A percentile compares a stretch with the other conserved stretches of the same genome.
Evolutionary conservation across 2,329 filamentous ascomycete genomes (phyloP).

Genomic region (Phoma sp.): DNA sequence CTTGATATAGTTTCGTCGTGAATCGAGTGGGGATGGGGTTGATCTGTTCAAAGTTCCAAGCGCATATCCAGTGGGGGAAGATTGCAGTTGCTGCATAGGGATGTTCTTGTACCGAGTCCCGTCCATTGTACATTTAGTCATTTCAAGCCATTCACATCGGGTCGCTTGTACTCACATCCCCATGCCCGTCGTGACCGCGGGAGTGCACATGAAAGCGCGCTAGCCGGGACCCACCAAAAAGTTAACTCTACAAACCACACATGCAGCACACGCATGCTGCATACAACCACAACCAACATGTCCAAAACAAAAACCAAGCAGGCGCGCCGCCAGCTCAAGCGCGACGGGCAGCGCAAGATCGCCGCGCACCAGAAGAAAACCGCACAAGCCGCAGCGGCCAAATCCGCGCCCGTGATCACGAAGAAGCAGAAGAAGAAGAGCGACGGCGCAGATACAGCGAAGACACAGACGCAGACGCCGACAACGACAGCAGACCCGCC

Average conservation of each 20-base stretch:
- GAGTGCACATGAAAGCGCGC: conserved; percentile 8
- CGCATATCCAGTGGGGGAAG: conserved; percentile 27
- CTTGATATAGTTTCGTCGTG: conserved; percentile 70
- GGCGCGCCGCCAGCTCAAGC: conserved; percentile 43
- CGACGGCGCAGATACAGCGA: not conserved
- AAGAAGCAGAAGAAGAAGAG: conserved; percentile 20
- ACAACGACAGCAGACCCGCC: too few relatives aligned
- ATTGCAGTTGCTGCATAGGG: conserved; percentile 28
- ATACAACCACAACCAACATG: conserved; percentile 28
- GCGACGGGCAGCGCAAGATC: conserved; percentile 39
- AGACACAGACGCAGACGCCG: not conserved
- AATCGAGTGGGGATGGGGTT: conserved; percentile 14
- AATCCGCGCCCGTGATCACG: conserved; percentile 15
- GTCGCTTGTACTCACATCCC: conserved; percentile 6
- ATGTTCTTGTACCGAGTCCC: conserved; percentile 22
- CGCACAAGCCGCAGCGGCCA: conserved; percentile 23
- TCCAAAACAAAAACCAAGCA: conserved; percentile 46
- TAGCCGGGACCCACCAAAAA: conserved; percentile 28
- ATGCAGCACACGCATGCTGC: not conserved
- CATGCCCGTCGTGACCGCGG: conserved; percentile 1
- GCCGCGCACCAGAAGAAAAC: conserved; percentile 34
- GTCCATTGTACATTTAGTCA: conserved; percentile 47
- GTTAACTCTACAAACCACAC: not conserved
- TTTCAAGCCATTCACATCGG: conserved; percentile 40
- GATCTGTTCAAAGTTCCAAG: conserved; percentile 29